Percentiles rank a stretch among this genome's conserved stretches.
phyloP scores from a whole-genome alignment of 2,329 filamentous ascomycete genomes.

The Coniochaeta ligniaria region DNA sequence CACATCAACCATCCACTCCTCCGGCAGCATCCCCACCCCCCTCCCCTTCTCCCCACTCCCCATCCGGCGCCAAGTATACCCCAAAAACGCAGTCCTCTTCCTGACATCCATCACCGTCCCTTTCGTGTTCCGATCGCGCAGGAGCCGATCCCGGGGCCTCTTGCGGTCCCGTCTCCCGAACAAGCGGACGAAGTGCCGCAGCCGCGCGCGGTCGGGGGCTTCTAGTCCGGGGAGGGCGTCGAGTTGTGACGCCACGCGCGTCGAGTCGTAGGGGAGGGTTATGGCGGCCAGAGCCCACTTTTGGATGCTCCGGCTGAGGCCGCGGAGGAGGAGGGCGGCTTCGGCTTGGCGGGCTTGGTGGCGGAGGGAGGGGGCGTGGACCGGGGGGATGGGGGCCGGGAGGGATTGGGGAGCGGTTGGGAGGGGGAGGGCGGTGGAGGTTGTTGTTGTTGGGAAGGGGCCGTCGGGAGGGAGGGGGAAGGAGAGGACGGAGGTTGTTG shows the following conservation, averaged over 20 bases:
- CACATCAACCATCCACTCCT: too few species aligned
- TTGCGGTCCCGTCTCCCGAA: conserved; percentile 63
- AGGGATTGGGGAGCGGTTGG: background rate
- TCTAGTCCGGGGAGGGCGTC: conserved; percentile 28
- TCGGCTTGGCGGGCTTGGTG: background rate
- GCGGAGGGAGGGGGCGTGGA: background rate
- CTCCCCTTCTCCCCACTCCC: conserved; percentile 1
- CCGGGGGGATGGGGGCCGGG: background rate
- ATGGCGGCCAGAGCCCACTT: conserved; percentile 37
- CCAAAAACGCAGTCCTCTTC: conserved; percentile 77
- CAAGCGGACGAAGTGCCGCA: conserved; percentile 43
- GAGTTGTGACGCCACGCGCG: conserved; percentile 39
- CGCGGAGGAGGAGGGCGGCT: conserved; percentile 19
- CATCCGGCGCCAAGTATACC: conserved; percentile 73
- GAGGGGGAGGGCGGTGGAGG: background rate
- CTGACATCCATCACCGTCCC: conserved; percentile 68
- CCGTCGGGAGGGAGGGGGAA: background rate
- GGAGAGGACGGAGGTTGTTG: background rate
- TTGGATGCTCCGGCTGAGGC: conserved; percentile 33
- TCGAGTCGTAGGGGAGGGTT: conserved; percentile 38
- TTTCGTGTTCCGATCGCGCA: conserved; percentile 65
- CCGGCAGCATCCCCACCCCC: background rate
- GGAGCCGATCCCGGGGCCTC: conserved; percentile 73
- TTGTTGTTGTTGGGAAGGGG: background rate
- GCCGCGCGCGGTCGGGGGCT: conserved; percentile 27